A percentile compares a stretch with the other conserved stretches of the same genome.
Conservation (phyloP, 2,329 filamentous ascomycete species). For the Paracorniculantispora psalliotae region DNA sequence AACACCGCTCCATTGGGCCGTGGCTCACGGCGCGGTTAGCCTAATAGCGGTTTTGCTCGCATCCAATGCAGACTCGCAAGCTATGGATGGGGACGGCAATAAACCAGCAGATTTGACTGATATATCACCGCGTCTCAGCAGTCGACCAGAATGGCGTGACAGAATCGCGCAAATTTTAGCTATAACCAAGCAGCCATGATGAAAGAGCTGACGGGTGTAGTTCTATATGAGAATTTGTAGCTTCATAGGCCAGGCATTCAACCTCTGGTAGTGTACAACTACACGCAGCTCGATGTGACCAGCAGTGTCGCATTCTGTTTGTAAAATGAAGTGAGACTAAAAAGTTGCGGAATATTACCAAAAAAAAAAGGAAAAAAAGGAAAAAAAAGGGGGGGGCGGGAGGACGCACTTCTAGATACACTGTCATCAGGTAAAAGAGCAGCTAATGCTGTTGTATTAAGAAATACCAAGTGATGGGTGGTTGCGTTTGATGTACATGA, state of each 20-base stretch:
- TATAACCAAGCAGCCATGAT: neutral
- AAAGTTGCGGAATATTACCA: no score
- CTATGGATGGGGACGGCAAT: slow-evolving; percentile 1
- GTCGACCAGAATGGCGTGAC: neutral
- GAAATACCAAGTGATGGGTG: no score
- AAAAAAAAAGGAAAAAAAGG: no score
- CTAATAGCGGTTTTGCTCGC: neutral
- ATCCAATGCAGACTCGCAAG: neutral
- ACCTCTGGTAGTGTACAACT: neutral
- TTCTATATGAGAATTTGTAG: neutral
- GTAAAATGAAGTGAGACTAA: no score
- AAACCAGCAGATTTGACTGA: neutral
- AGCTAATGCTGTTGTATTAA: no score
- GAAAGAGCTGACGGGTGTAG: neutral
- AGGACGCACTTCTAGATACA: no score
- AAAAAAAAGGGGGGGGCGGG: no score
- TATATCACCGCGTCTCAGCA: neutral
- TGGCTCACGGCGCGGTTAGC: neutral
- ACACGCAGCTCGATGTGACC: no score
- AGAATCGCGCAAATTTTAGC: neutral
- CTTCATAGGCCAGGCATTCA: neutral
- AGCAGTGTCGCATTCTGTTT: no score
- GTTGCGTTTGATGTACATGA: no score
- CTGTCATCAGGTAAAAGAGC: no score
- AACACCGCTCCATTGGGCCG: neutral